These are phyloP conservation scores for Mediolabrus comicus DNA, from an alignment of 108 stramenopile genomes.

Conservation along the genomic window DNA sequence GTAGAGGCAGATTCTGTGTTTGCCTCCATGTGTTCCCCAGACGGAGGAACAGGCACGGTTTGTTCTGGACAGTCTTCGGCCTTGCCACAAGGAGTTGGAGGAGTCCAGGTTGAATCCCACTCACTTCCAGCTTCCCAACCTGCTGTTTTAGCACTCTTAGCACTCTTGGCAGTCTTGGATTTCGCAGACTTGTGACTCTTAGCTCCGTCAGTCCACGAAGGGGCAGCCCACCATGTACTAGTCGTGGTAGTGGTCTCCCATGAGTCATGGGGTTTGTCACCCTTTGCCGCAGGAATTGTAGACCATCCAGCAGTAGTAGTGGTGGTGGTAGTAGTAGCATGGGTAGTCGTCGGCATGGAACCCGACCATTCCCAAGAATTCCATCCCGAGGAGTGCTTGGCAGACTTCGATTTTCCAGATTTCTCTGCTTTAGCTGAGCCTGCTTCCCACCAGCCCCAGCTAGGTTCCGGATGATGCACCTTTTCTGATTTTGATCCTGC, in stretches of 20 bases:
- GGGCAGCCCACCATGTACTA: background rate
- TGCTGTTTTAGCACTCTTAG: background rate
- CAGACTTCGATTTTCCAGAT: background rate
- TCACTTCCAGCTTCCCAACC: background rate
- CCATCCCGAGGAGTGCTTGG: background rate
- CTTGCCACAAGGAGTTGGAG: conserved; percentile 17
- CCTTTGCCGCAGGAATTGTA: background rate
- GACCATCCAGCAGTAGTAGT: background rate
- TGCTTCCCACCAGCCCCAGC: background rate
- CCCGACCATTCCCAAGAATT: background rate
- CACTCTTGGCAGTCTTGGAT: background rate
- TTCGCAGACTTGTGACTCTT: conserved; percentile 3
- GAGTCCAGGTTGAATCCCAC: conserved; percentile 3
- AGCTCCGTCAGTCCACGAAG: background rate
- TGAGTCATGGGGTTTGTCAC: background rate
- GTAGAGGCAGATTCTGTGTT: conserved; percentile 7
- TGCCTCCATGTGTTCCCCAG: conserved; percentile 6
- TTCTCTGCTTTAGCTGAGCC: conserved; percentile 18
- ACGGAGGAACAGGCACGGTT: background rate
- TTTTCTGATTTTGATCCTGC: background rate
- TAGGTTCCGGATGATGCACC: background rate
- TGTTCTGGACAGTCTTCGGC: conserved; percentile 12
- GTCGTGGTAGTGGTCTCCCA: background rate
- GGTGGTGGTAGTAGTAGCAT: too few relatives aligned
- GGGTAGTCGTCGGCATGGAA: background rate